phyloP scores from a whole-genome alignment of 345 rosid genomes.

The Cochlearia excelsa region DNA sequence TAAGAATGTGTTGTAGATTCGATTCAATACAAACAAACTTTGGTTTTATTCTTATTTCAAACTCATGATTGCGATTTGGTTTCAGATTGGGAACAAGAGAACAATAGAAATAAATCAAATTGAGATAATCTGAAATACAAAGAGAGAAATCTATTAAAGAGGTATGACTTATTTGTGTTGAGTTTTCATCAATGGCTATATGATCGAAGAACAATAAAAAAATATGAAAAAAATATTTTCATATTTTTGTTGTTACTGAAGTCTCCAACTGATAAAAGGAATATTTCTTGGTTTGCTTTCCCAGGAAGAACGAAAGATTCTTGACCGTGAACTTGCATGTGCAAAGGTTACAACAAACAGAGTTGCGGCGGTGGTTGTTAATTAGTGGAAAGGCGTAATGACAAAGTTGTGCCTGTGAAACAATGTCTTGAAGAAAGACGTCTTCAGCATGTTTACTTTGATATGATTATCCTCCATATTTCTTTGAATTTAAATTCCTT shows the following conservation, averaged over 20 bases:
- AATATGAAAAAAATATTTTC: too few relatives aligned
- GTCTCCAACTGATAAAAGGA: background rate
- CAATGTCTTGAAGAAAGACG: constrained; percentile 98
- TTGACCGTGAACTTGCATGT: too few relatives aligned
- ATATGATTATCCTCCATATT: constrained; percentile 15
- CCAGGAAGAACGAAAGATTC: constrained; percentile 93
- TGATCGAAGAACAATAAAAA: too few relatives aligned
- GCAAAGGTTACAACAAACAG: constrained; percentile 92
- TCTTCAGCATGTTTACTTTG: constrained; percentile 70
- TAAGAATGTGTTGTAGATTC: too few relatives aligned
- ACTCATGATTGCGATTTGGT: too few relatives aligned
- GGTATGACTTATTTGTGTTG: constrained; percentile 38
- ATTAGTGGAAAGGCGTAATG: constrained; percentile 98
- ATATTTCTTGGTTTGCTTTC: too few relatives aligned
- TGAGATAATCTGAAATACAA: constrained; percentile 70
- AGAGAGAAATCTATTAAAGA: constrained; percentile 98
- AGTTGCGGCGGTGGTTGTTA: constrained; percentile 94
- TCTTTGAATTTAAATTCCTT: constrained; percentile 12
- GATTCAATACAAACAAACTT: too few relatives aligned
- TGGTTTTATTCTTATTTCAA: too few relatives aligned
- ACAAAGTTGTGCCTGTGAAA: constrained; percentile 98
- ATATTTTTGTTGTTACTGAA: background rate
- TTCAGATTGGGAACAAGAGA: too few relatives aligned
- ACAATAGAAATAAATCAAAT: too few relatives aligned
- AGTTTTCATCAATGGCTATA: too few relatives aligned